Percentiles rank a stretch among this genome's conserved stretches.
phyloP scores from a whole-genome alignment of 78 protist species.

The Cavenderia fasciculata region DNA sequence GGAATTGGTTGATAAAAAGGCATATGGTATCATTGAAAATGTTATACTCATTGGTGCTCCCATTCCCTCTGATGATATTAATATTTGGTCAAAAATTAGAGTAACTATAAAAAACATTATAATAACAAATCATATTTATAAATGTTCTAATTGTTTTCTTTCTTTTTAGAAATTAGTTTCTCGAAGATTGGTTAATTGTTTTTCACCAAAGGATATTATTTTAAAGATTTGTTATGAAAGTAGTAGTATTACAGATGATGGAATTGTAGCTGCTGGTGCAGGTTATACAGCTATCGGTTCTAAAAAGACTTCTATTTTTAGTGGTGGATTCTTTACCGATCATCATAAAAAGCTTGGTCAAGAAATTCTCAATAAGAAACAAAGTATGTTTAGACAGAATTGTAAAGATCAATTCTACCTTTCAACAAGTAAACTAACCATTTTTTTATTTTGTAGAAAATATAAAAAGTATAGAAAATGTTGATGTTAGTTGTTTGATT shows the following conservation, averaged over 20 bases:
- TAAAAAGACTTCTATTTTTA: not conserved
- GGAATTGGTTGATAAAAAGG: constrained; percentile 48
- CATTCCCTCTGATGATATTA: not conserved
- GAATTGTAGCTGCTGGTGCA: constrained; percentile 34
- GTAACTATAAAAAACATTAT: not conserved
- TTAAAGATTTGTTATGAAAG: constrained; percentile 42
- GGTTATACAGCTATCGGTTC: constrained; percentile 17
- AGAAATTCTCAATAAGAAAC: not conserved
- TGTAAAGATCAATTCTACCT: not conserved
- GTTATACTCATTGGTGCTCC: constrained; percentile 80
- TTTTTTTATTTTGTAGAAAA: not conserved
- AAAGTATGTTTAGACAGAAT: not conserved
- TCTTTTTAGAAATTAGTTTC: constrained; percentile 13
- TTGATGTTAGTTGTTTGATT: constrained; percentile 54
- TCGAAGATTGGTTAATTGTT: constrained; percentile 68
- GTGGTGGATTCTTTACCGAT: constrained; percentile 4
- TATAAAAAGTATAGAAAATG: constrained; percentile 54
- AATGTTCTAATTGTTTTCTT: not conserved
- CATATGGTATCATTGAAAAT: constrained; percentile 67
- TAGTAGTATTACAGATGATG: constrained; percentile 40
- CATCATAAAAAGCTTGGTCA: not conserved
- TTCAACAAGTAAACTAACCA: not conserved
- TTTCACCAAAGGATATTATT: constrained; percentile 13
- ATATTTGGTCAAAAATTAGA: constrained; percentile 33
- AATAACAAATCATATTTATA: not conserved